Conservation (phyloP, 352 stramenopile genomes). For the Thraustochytrium striatum region DNA sequence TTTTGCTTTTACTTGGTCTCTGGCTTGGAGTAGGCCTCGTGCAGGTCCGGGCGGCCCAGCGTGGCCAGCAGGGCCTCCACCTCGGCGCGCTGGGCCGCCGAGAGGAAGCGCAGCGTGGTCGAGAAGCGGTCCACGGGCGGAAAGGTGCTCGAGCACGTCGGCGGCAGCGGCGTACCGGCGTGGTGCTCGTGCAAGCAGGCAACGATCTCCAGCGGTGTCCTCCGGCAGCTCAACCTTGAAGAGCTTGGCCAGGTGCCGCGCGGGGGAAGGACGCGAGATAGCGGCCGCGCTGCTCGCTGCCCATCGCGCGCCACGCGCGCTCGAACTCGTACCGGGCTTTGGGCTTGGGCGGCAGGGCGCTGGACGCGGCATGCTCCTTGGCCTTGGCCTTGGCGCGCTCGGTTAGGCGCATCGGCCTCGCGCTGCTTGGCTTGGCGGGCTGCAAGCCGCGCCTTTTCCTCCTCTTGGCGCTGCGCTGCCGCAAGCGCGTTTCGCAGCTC, state of each 20-base stretch:
- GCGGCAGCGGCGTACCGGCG: not conserved
- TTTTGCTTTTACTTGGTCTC: no score
- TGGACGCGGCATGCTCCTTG: not conserved
- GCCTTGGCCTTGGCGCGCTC: not conserved
- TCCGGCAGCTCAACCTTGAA: constrained; percentile 38
- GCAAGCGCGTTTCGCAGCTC: not conserved
- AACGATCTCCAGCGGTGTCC: constrained; percentile 29
- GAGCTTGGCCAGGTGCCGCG: constrained; percentile 3
- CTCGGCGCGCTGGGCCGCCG: not conserved
- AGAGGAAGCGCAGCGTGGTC: constrained; percentile 26
- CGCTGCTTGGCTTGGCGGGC: constrained; percentile 12
- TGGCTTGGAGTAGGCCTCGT: not conserved
- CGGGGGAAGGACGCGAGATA: constrained; percentile 10
- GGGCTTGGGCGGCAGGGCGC: not conserved
- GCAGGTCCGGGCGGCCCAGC: not conserved
- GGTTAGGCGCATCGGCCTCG: not conserved
- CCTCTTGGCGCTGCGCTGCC: not conserved
- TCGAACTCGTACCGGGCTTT: constrained; percentile 27
- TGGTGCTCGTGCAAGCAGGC: not conserved
- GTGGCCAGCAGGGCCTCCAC: not conserved
- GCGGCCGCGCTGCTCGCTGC: not conserved
- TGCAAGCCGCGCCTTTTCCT: not conserved
- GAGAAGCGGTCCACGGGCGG: not conserved
- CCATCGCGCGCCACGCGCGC: constrained; percentile 9
- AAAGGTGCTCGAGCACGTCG: not conserved